phyloP scores from a whole-genome alignment of 306 rosid genomes.

The Quercus cerris region DNA sequence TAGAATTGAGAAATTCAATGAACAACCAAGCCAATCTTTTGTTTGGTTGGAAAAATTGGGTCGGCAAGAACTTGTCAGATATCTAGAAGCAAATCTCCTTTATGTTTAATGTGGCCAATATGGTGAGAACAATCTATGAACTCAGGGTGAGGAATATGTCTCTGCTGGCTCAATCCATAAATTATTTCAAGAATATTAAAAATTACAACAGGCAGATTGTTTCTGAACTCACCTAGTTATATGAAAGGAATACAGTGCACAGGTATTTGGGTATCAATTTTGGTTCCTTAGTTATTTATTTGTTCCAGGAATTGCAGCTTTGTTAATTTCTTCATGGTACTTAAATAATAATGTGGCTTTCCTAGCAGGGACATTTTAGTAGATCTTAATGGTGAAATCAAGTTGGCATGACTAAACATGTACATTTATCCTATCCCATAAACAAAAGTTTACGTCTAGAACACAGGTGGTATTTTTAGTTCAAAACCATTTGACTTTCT shows the following conservation, averaged over 20 bases:
- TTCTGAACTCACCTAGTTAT: slow-evolving; percentile 78
- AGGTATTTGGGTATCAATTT: slow-evolving; percentile 41
- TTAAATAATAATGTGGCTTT: neutral
- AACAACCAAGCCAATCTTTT: too few relatives aligned
- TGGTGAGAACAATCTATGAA: neutral
- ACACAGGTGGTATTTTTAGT: neutral
- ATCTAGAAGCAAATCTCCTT: too few relatives aligned
- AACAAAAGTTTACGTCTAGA: slow-evolving; percentile 24
- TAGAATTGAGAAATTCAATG: too few relatives aligned
- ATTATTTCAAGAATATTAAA: slow-evolving; percentile 86
- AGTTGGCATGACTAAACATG: slow-evolving; percentile 93
- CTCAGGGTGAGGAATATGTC: slow-evolving; percentile 77
- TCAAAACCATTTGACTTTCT: neutral
- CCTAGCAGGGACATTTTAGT: slow-evolving; percentile 92
- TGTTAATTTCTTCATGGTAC: slow-evolving; percentile 2
- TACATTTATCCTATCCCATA: slow-evolving; percentile 34
- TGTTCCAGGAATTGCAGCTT: neutral
- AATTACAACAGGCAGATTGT: slow-evolving; percentile 43
- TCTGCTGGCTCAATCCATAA: slow-evolving; percentile 97
- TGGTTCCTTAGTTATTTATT: slow-evolving; percentile 9
- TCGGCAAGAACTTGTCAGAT: too few relatives aligned
- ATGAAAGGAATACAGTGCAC: slow-evolving; percentile 89
- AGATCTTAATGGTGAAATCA: slow-evolving; percentile 86
- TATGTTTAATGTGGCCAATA: too few relatives aligned
- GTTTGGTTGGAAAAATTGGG: too few relatives aligned